Conservation (phyloP, 2,329 filamentous ascomycete species). For the Talaromyces sp. region DNA sequence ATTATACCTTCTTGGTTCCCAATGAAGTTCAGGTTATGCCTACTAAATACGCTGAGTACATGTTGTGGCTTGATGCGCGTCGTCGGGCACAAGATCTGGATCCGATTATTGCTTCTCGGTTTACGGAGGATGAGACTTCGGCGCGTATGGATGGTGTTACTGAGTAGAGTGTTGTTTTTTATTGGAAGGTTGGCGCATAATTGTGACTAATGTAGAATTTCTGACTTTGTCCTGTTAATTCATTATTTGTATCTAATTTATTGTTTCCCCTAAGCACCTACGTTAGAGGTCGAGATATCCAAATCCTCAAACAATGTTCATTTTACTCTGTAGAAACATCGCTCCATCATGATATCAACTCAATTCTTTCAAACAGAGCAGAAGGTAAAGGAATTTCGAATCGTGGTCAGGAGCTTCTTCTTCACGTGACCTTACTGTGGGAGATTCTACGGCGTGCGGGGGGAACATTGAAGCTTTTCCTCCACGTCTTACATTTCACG, state of each 20-base stretch:
- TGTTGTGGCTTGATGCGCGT: constrained; percentile 60
- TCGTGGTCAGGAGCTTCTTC: neutral
- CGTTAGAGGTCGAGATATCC: neutral
- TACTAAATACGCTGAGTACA: constrained; percentile 57
- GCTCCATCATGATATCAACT: no score
- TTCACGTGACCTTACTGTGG: neutral
- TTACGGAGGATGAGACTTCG: constrained; percentile 23
- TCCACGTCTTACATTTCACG: neutral
- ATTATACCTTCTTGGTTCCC: constrained; percentile 66
- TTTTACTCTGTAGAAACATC: neutral
- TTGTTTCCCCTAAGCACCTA: no score
- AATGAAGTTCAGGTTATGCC: constrained; percentile 63
- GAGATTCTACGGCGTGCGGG: neutral
- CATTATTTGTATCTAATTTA: neutral
- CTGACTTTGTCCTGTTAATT: neutral
- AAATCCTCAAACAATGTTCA: neutral
- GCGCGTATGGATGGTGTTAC: constrained; percentile 30
- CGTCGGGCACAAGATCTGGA: constrained; percentile 51
- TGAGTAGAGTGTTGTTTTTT: constrained; percentile 25
- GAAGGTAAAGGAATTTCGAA: neutral
- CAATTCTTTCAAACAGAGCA: neutral
- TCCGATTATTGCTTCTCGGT: constrained; percentile 32
- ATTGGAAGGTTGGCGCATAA: neutral
- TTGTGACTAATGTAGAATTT: neutral
- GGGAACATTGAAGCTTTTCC: neutral